These are phyloP conservation scores for Prunus persica DNA, from an alignment of 306 rosid genomes.

Conservation along the genomic window Prunus_persica_NCBIv2 NC_034016.1:15233501-15234000, in stretches of 20 bases:
- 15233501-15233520: slow-evolving; percentile 23
- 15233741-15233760: not conserved
- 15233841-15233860: slow-evolving; percentile 35
- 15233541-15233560: slow-evolving; percentile 23
- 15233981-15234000: slow-evolving; percentile 36
- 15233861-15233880: slow-evolving; percentile 32
- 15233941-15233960: slow-evolving; percentile 23
- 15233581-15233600: slow-evolving; percentile 20
- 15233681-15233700: not conserved
- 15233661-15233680: not conserved
- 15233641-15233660: slow-evolving; percentile 23
- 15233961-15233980: slow-evolving; percentile 35
- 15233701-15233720: not conserved
- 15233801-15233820: slow-evolving; percentile 27
- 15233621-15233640: slow-evolving; percentile 24
- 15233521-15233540: slow-evolving; percentile 27
- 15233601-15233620: slow-evolving; percentile 25
- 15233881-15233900: slow-evolving; percentile 37
- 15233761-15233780: not conserved
- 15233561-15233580: slow-evolving; percentile 25
- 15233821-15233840: slow-evolving; percentile 45
- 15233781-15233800: slow-evolving; percentile 24
- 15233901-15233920: slow-evolving; percentile 20
- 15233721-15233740: slow-evolving; percentile 40
- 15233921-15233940: slow-evolving; percentile 24